These are phyloP conservation scores for Eimeria falciformis DNA, from an alignment of 169 alveolate species.

Conservation along the genomic window DNA sequence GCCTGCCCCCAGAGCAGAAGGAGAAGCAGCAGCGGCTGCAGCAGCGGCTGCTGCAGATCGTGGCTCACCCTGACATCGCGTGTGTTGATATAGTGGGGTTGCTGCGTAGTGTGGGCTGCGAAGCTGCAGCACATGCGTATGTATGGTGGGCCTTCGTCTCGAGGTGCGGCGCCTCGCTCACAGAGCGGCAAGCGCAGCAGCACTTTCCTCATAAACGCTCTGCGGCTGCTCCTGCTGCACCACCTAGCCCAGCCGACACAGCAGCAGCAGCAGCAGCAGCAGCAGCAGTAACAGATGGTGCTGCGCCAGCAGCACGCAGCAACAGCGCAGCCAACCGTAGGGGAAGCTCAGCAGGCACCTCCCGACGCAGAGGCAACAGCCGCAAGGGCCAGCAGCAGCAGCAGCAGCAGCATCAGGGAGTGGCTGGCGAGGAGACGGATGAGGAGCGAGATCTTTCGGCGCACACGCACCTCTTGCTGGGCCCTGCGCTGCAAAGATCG, in stretches of 20 bases:
- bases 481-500: conserved; percentile 54
- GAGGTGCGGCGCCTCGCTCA: conserved; percentile 41
- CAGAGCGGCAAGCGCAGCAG: conserved; percentile 57
- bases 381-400: conserved; percentile 62
- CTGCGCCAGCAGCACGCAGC: conserved; percentile 28
- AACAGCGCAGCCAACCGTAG: conserved; percentile 32
- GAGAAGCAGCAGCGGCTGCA: conserved; percentile 64
- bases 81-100: conserved; percentile 62
- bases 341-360: conserved; percentile 6
- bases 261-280: conserved; percentile 25
- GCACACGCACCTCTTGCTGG: conserved; percentile 46
- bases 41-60: conserved; percentile 66
- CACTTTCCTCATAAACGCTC: conserved; percentile 11
- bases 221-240: conserved; percentile 18
- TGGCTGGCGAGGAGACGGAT: neutral
- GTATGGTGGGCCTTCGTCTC: conserved; percentile 73
- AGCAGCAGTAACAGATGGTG: neutral
- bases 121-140: conserved; percentile 61
- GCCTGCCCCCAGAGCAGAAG: conserved; percentile 38
- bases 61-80: conserved; percentile 30
- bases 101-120: conserved; percentile 68
- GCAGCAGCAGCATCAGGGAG: conserved; percentile 4
- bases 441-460: neutral
- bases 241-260: neutral
- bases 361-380: conserved; percentile 56